A percentile compares a stretch with the other conserved stretches of the same genome.
phyloP scores from a whole-genome alignment of 2,329 filamentous ascomycete genomes.

The Fusarium dimerum region DNA sequence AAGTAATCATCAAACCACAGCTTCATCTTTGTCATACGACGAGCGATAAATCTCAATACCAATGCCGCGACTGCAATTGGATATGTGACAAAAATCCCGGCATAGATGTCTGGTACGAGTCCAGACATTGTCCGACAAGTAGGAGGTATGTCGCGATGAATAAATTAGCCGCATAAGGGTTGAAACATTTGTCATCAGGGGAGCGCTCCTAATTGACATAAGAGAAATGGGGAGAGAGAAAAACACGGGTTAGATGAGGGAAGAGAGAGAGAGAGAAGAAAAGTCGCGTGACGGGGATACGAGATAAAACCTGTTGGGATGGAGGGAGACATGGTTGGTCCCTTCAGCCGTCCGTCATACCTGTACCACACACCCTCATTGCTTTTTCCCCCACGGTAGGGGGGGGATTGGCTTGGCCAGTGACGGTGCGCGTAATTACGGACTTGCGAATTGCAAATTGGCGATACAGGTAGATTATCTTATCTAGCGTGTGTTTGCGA shows the following conservation, averaged over 20 bases:
- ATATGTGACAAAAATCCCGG: slow-evolving; percentile 21
- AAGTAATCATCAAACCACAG: slow-evolving; percentile 28
- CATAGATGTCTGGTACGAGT: slow-evolving; percentile 21
- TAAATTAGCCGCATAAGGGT: not conserved
- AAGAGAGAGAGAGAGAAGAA: not conserved
- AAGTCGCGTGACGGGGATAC: not conserved
- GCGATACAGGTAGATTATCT: too few relatives aligned
- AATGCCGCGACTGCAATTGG: slow-evolving; percentile 15
- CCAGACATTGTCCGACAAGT: slow-evolving; percentile 18
- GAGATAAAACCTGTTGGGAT: not conserved
- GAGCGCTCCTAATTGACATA: not conserved
- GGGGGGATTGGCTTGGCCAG: too few relatives aligned
- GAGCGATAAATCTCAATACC: slow-evolving; percentile 16
- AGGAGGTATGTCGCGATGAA: not conserved
- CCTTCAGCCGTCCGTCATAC: not conserved
- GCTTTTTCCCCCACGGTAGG: too few relatives aligned
- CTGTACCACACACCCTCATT: too few relatives aligned
- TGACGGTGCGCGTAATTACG: too few relatives aligned
- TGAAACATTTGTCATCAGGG: not conserved
- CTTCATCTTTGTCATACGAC: slow-evolving; percentile 21
- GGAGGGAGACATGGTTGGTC: not conserved
- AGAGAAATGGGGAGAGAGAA: not conserved
- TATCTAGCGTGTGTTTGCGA: too few relatives aligned
- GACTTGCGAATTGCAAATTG: too few relatives aligned
- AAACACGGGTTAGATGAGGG: not conserved